phyloP scores from a whole-genome alignment of 2,329 filamentous ascomycete genomes.

The Coniochaeta prunicola region DNA sequence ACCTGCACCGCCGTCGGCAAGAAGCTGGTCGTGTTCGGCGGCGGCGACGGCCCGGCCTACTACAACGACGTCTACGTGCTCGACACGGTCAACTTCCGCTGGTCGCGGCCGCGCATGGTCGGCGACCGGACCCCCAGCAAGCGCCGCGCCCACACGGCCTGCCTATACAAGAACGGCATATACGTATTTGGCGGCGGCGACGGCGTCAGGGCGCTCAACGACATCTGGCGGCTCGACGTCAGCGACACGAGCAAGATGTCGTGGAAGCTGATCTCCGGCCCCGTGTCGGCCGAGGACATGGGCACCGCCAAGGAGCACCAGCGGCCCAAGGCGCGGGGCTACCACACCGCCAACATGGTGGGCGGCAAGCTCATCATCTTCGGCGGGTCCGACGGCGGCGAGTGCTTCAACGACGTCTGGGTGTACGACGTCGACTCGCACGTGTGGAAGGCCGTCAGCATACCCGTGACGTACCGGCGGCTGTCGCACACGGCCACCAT shows the following conservation, averaged over 20 bases:
- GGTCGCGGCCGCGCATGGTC: conserved; percentile 53
- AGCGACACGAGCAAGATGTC: conserved; percentile 59
- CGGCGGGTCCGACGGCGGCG: conserved; percentile 61
- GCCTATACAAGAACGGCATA: conserved; percentile 62
- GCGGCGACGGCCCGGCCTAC: conserved; percentile 62
- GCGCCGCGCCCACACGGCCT: conserved; percentile 62
- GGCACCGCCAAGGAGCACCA: conserved; percentile 25
- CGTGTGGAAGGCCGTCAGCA: conserved; percentile 51
- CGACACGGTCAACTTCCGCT: conserved; percentile 63
- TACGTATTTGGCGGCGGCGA: conserved; percentile 68
- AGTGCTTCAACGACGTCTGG: conserved; percentile 69
- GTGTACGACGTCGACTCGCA: conserved; percentile 61
- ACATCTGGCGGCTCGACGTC: conserved; percentile 67
- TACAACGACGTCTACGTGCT: conserved; percentile 67
- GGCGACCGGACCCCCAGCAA: conserved; percentile 53
- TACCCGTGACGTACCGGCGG: conserved; percentile 54
- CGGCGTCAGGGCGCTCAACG: conserved; percentile 62
- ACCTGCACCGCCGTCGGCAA: conserved; percentile 65
- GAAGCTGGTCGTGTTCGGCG: conserved; percentile 63
- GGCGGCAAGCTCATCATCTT: conserved; percentile 66
- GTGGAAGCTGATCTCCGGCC: conserved; percentile 56
- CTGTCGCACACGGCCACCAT: conserved; percentile 63
- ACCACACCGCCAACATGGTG: conserved; percentile 68
- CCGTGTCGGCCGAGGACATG: conserved; percentile 16
- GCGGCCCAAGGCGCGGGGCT: conserved; percentile 55